A percentile compares a stretch with the other conserved stretches of the same genome.
Conservation (phyloP, 495 filamentous ascomycete species). For the Penicillium riverlandense region DNA sequence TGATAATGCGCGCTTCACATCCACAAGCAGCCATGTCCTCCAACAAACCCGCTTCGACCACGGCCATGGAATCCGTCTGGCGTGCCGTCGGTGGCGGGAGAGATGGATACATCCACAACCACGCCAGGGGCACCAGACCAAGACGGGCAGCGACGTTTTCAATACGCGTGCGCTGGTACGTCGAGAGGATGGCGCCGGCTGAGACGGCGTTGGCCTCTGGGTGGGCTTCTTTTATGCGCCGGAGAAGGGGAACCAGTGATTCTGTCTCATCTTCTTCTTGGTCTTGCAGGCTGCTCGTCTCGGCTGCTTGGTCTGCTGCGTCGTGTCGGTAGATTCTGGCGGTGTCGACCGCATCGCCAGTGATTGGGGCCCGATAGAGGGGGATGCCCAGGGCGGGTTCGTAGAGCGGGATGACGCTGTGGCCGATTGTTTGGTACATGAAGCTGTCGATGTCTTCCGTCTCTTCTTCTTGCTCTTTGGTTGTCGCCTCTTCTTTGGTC, state of each 20-base stretch:
- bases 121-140: conserved; percentile 71
- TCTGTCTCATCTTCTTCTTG: conserved; percentile 71
- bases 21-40: conserved; percentile 72
- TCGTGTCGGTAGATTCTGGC: conserved; percentile 20
- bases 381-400: conserved; percentile 67
- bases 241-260: conserved; percentile 67
- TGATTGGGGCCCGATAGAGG: conserved; percentile 69
- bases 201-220: conserved; percentile 78
- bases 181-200: conserved; percentile 86
- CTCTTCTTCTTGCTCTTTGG: conserved; percentile 16
- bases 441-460: conserved; percentile 83
- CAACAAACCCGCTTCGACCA: conserved; percentile 47
- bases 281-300: background rate
- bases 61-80: conserved; percentile 11
- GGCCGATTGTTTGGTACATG: conserved; percentile 99
- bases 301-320: conserved; percentile 9
- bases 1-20: conserved; percentile 81
- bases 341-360: conserved; percentile 57
- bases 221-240: conserved; percentile 50
- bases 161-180: conserved; percentile 90
- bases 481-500: background rate
- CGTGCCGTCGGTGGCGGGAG: conserved; percentile 43
- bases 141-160: conserved; percentile 80
- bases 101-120: conserved; percentile 84
- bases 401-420: conserved; percentile 81